Conservation (phyloP, 345 rosid species). For the Theobroma cacao region DNA sequence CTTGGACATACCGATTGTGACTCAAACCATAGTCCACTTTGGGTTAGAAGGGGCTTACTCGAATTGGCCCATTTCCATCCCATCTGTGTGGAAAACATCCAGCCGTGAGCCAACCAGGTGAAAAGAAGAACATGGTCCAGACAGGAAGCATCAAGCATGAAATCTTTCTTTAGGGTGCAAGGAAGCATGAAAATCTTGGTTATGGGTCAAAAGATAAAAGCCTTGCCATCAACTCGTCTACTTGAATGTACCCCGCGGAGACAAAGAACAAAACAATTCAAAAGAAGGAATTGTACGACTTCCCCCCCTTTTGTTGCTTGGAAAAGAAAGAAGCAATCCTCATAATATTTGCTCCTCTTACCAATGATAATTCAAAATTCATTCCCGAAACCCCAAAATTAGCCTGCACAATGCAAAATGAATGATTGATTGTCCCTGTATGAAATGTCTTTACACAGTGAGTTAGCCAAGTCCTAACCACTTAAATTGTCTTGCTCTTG, state of each 20-base stretch:
- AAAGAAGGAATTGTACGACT: not conserved
- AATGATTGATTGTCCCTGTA: not conserved
- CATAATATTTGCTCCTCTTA: not conserved
- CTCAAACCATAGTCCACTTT: not conserved
- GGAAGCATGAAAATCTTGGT: not conserved
- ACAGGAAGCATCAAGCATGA: too few relatives aligned
- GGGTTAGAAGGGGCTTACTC: not conserved
- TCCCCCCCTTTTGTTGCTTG: not conserved
- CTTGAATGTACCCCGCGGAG: not conserved
- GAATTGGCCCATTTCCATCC: not conserved
- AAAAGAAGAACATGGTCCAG: too few relatives aligned
- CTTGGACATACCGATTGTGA: not conserved
- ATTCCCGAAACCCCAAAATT: not conserved
- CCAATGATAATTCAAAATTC: too few relatives aligned
- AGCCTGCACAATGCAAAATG: not conserved
- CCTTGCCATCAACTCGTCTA: not conserved
- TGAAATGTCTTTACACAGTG: slow-evolving; percentile 2
- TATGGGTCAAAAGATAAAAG: not conserved
- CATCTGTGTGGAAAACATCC: not conserved
- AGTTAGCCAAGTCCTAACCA: slow-evolving; percentile 35
- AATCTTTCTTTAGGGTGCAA: not conserved
- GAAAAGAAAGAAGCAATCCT: not conserved
- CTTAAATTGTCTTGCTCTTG: not conserved
- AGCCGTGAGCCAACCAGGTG: not conserved
- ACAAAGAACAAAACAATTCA: too few relatives aligned